Evolutionary conservation across 192 early-diverging fungal species (phyloP).

Genomic region (Coemansia sp.): DNA sequence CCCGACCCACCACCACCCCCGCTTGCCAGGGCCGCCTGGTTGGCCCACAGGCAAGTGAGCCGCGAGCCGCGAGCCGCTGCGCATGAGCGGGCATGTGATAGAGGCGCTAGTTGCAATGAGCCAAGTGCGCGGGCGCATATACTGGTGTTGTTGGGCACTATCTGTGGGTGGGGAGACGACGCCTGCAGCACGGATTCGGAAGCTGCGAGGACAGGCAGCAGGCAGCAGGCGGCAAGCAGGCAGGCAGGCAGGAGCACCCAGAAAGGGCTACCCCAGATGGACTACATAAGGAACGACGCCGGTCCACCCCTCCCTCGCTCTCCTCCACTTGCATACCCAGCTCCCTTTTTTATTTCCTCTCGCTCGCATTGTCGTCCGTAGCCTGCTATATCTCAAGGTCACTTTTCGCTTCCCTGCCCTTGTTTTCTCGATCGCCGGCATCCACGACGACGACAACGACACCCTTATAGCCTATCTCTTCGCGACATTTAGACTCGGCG

Average conservation of each 20-base stretch:
- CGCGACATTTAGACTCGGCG: not conserved
- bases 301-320: not conserved
- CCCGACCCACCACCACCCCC: too few species aligned
- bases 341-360: too few species aligned
- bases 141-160: too few species aligned
- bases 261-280: not conserved
- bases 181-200: constrained; percentile 4
- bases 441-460: not conserved
- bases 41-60: not conserved
- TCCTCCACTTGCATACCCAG: not conserved
- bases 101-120: not conserved
- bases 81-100: not conserved
- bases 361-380: too few species aligned
- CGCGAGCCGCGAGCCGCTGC: not conserved
- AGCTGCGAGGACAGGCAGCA: not conserved
- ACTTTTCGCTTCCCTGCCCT: not conserved
- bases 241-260: not conserved
- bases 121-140: too few species aligned
- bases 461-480: not conserved
- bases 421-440: not conserved
- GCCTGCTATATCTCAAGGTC: too few species aligned
- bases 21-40: not conserved
- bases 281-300: not conserved
- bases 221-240: not conserved
- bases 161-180: not conserved